phyloP scores from a whole-genome alignment of 495 filamentous ascomycete genomes.

The Aspergillus biplanus region DNA sequence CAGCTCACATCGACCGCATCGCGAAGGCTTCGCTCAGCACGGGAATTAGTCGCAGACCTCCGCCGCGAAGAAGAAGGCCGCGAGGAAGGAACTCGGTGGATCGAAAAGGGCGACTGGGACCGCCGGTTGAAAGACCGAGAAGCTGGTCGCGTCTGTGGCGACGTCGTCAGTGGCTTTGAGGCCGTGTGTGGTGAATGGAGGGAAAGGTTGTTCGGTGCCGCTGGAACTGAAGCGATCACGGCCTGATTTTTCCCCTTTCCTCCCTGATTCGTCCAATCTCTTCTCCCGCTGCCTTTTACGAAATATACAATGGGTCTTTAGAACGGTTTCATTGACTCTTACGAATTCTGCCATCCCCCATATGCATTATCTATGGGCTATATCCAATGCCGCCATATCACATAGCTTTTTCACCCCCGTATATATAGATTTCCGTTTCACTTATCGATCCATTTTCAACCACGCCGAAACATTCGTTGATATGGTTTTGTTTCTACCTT shows the following conservation, averaged over 20 bases:
- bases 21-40: conserved; percentile 71
- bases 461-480: neutral
- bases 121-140: conserved; percentile 72
- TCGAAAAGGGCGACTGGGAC: conserved; percentile 80
- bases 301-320: conserved; percentile 4
- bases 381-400: neutral
- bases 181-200: conserved; percentile 73
- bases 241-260: conserved; percentile 26
- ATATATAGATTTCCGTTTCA: conserved; percentile 17
- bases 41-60: conserved; percentile 82
- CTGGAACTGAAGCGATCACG: conserved; percentile 40
- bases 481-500: neutral
- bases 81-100: conserved; percentile 80
- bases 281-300: neutral
- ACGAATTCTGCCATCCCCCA: neutral
- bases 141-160: conserved; percentile 75
- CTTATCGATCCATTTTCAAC: neutral
- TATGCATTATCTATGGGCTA: neutral
- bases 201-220: conserved; percentile 54
- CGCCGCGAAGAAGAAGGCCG: conserved; percentile 76
- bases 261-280: neutral
- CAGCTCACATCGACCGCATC: conserved; percentile 82
- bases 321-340: neutral
- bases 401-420: neutral
- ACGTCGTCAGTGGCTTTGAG: conserved; percentile 91